These are phyloP conservation scores for Talaromyces funiculosus DNA, from an alignment of 2,329 filamentous ascomycete genomes.

Conservation along the genomic window DNA sequence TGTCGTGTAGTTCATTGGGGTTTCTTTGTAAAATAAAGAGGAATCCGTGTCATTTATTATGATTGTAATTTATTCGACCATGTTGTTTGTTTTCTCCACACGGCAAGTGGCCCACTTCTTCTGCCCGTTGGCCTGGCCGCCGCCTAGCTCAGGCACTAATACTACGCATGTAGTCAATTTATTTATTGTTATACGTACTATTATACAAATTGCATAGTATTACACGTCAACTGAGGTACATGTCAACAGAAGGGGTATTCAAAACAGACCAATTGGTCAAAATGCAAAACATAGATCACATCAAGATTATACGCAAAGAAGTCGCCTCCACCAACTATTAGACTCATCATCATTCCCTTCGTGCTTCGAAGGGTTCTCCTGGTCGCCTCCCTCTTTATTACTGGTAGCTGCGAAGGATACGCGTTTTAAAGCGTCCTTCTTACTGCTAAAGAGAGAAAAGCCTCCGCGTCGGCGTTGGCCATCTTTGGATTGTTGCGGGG, in stretches of 20 bases:
- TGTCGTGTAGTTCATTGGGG: not conserved
- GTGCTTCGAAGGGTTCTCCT: not conserved
- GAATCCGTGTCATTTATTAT: not conserved
- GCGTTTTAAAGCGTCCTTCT: not conserved
- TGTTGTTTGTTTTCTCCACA: constrained; percentile 16
- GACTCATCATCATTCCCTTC: not conserved
- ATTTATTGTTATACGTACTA: not conserved
- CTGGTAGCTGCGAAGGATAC: not conserved
- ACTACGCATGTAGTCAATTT: not conserved
- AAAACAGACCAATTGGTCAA: not conserved
- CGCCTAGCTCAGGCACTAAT: not conserved
- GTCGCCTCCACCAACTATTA: constrained; percentile 5
- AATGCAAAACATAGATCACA: not conserved
- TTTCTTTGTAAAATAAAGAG: not conserved
- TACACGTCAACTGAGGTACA: not conserved
- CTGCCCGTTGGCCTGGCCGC: constrained; percentile 9
- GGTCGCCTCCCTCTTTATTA: not conserved
- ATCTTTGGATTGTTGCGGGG: constrained; percentile 10
- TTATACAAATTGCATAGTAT: not conserved
- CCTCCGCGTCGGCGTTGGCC: constrained; percentile 7
- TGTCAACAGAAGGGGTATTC: constrained; percentile 5
- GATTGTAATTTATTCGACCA: not conserved
- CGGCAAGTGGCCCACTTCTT: constrained; percentile 10
- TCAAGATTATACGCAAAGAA: constrained; percentile 9
- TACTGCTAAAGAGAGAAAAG: not conserved